Conservation (phyloP, 2,329 filamentous ascomycete genomes). For the Huntiella omanensis region DNA sequence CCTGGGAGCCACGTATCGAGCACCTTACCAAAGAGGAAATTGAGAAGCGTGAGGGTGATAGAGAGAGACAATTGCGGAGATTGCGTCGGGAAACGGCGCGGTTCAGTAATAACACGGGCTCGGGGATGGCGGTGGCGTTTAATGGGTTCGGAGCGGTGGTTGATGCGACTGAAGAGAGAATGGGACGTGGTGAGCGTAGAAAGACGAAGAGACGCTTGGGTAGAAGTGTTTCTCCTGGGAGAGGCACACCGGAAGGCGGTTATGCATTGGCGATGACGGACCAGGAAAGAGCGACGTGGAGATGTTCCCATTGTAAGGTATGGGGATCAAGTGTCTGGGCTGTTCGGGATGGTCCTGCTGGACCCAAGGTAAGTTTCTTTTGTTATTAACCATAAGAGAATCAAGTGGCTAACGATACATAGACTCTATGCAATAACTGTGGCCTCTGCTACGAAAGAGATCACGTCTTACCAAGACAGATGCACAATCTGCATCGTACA, state of each 20-base stretch:
- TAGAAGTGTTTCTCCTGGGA: constrained; percentile 62
- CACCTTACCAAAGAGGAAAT: constrained; percentile 85
- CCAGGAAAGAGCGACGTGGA: constrained; percentile 64
- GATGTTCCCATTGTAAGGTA: constrained; percentile 71
- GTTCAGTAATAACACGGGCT: constrained; percentile 72
- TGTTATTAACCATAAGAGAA: neutral
- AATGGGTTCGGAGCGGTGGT: constrained; percentile 31
- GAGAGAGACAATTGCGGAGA: constrained; percentile 75
- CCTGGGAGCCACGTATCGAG: constrained; percentile 72
- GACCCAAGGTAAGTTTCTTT: constrained; percentile 50
- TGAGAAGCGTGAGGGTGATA: constrained; percentile 85
- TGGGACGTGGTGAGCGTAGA: constrained; percentile 78
- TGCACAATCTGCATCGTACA: constrained; percentile 22
- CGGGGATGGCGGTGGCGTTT: constrained; percentile 55
- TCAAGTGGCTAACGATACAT: constrained; percentile 4
- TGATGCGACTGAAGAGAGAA: constrained; percentile 53
- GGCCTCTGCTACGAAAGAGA: constrained; percentile 78
- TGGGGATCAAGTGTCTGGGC: constrained; percentile 89
- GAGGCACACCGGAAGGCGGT: constrained; percentile 68
- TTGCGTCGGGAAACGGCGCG: constrained; percentile 78
- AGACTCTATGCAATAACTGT: constrained; percentile 88
- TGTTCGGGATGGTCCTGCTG: constrained; percentile 74
- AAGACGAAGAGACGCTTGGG: constrained; percentile 84
- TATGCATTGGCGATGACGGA: constrained; percentile 55
- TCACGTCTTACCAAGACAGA: constrained; percentile 49